Conservation (phyloP, 768 basidiomycete species). For the Naganishia friedmannii region DNA sequence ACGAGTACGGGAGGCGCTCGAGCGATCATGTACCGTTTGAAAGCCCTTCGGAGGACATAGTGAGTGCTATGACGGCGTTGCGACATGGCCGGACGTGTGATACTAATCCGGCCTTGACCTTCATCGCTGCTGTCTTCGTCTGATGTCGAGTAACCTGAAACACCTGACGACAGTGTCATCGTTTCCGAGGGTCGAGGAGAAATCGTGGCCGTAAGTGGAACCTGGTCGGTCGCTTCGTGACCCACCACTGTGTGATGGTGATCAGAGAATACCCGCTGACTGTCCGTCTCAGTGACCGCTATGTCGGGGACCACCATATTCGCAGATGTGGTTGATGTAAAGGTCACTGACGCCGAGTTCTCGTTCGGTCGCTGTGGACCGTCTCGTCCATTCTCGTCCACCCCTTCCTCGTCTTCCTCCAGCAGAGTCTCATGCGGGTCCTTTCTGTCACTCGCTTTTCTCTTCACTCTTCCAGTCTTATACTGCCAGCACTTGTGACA, state of each 20-base stretch:
- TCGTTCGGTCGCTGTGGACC: background rate
- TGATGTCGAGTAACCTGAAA: constrained; percentile 29
- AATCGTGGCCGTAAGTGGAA: background rate
- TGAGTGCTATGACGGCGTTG: constrained; percentile 56
- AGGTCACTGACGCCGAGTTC: background rate
- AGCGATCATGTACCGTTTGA: constrained; percentile 90
- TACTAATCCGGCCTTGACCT: constrained; percentile 15
- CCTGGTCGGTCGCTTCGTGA: background rate
- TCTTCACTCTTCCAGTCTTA: constrained; percentile 52
- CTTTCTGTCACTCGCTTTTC: constrained; percentile 10
- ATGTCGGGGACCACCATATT: constrained; percentile 8
- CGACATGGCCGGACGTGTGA: constrained; percentile 36
- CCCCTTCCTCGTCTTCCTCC: constrained; percentile 32
- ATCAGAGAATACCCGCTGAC: background rate
- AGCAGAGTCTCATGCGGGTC: constrained; percentile 12
- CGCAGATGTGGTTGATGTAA: background rate
- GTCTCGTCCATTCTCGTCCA: constrained; percentile 14
- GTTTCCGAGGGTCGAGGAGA: constrained; percentile 14
- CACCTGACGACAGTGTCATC: constrained; percentile 4
- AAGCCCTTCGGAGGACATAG: constrained; percentile 74
- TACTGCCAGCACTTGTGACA: constrained; percentile 94
- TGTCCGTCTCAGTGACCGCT: constrained; percentile 15
- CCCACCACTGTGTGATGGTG: background rate
- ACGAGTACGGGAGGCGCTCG: constrained; percentile 75
- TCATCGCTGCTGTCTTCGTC: constrained; percentile 28